These are phyloP conservation scores for Populus pruinosa DNA, from an alignment of 345 rosid species.

Conservation along the genomic window DNA sequence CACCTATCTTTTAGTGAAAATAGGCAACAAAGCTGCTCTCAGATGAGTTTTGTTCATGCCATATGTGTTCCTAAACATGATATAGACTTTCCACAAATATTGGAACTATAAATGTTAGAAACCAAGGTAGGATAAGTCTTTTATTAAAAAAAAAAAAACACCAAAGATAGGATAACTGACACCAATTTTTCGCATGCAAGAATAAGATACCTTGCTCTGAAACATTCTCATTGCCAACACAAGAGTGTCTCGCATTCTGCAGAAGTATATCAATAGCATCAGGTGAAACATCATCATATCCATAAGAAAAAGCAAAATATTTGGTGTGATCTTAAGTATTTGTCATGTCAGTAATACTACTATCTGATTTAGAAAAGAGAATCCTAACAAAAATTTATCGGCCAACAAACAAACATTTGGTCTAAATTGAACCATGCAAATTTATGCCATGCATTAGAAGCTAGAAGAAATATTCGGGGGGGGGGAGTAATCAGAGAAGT, in stretches of 20 bases:
- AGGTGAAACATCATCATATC: neutral
- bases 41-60: neutral
- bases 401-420: no score
- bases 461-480: no score
- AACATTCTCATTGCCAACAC: conserved; percentile 31
- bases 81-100: no score
- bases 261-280: neutral
- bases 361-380: no score
- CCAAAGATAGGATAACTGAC: neutral
- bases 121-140: neutral
- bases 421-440: no score
- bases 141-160: neutral
- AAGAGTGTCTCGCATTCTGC: conserved; percentile 26
- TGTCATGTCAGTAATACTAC: no score
- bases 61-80: neutral
- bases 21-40: neutral
- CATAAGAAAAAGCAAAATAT: neutral
- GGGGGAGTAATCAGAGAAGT: neutral
- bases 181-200: neutral
- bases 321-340: neutral
- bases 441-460: no score
- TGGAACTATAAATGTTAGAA: neutral
- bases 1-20: neutral
- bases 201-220: conserved; percentile 22
- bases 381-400: no score